A percentile compares a stretch with the other conserved stretches of the same genome.
phyloP scores from a whole-genome alignment of 2,329 filamentous ascomycete species.

The Pseudocercospora cruenta region DNA sequence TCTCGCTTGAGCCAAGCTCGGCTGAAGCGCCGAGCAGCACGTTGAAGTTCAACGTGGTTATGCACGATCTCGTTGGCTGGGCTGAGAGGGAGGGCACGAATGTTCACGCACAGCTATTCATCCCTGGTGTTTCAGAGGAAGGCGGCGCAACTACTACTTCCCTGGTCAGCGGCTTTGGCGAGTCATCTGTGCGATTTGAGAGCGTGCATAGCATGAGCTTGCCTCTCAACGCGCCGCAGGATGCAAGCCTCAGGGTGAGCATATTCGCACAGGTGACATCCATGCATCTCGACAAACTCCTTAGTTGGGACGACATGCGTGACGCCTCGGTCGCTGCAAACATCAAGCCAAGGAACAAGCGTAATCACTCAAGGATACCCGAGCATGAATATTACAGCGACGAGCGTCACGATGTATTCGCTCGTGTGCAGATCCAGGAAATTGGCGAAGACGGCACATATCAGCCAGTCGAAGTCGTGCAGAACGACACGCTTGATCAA shows the following conservation, averaged over 20 bases:
- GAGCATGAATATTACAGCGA: conserved; percentile 93
- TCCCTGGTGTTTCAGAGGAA: conserved; percentile 86
- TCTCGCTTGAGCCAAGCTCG: conserved; percentile 90
- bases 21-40: conserved; percentile 89
- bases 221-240: conserved; percentile 73
- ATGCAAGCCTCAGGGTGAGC: conserved; percentile 78
- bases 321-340: conserved; percentile 64
- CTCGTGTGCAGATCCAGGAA: conserved; percentile 85
- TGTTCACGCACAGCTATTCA: conserved; percentile 95
- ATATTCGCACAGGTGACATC: conserved; percentile 88
- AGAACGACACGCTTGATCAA: conserved; percentile 79
- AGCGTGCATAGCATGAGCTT: conserved; percentile 98
- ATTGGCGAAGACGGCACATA: conserved; percentile 91
- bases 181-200: conserved; percentile 88
- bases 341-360: conserved; percentile 50
- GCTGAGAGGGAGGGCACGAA: conserved; percentile 93
- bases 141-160: conserved; percentile 91
- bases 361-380: conserved; percentile 57
- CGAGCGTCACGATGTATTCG: conserved; percentile 91
- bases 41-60: conserved; percentile 96
- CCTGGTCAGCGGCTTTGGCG: conserved; percentile 92
- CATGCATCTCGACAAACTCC: conserved; percentile 94
- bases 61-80: conserved; percentile 94
- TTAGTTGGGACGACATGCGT: conserved; percentile 99
- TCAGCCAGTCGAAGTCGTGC: conserved; percentile 87